Conservation (phyloP, 2,329 filamentous ascomycete genomes). For the Aspergillus sp. region DNA sequence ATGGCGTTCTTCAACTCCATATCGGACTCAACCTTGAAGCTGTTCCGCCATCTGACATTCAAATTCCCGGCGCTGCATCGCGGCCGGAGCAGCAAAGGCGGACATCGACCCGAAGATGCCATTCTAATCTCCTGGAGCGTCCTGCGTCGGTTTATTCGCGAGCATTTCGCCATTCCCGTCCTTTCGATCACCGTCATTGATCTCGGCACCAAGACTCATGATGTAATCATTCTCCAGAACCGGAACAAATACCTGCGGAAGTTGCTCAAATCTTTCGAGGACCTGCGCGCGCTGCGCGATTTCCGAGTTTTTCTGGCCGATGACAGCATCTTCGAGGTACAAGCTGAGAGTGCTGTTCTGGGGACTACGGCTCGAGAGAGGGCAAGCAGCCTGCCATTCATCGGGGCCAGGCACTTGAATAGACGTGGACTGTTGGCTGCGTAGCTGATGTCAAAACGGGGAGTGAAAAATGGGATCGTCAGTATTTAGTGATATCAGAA, state of each 20-base stretch:
- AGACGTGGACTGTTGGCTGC: not conserved
- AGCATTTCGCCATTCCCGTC: conserved; percentile 23
- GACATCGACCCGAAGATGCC: conserved; percentile 8
- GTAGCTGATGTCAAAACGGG: not conserved
- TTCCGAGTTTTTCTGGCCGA: conserved; percentile 21
- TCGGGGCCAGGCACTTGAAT: not conserved
- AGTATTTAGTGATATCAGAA: too few relatives aligned
- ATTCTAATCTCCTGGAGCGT: conserved; percentile 21
- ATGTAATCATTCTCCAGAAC: not conserved
- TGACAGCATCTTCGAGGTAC: conserved; percentile 19
- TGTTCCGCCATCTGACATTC: conserved; percentile 22
- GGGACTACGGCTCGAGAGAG: conserved; percentile 1
- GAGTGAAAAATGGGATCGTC: too few relatives aligned
- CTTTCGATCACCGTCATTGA: conserved; percentile 24
- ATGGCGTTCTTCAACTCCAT: conserved; percentile 21
- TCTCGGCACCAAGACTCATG: conserved; percentile 8
- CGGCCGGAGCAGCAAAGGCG: not conserved
- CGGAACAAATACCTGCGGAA: conserved; percentile 19
- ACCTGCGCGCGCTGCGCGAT: conserved; percentile 18
- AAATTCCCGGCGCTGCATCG: conserved; percentile 19
- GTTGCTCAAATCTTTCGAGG: conserved; percentile 18
- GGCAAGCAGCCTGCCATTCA: not conserved
- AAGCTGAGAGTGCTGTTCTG: conserved; percentile 17
- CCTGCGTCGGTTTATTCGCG: conserved; percentile 28
- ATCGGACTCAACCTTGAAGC: conserved; percentile 18